Evolutionary conservation across 2,329 filamentous ascomycete genomes (phyloP).

Genomic region (Colletotrichum tamarilloi): DNA sequence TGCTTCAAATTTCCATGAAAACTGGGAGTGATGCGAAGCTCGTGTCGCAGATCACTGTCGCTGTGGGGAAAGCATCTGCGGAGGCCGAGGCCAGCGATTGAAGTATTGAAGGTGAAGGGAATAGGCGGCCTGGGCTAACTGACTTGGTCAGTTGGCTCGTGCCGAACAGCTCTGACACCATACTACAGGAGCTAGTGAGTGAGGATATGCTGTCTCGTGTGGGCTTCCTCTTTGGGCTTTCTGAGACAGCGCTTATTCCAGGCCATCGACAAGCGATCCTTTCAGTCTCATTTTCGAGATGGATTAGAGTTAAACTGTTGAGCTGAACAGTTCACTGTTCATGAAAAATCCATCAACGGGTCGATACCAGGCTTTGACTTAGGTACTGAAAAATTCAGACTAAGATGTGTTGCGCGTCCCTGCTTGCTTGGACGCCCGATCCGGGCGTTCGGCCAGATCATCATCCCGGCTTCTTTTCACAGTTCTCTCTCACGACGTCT

Average conservation of each 20-base stretch:
- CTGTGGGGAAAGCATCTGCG: constrained; percentile 11
- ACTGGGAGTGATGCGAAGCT: background rate
- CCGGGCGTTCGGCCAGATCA: background rate
- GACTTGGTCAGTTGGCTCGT: background rate
- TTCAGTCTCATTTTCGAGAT: no score
- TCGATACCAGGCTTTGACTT: background rate
- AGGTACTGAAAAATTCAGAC: background rate
- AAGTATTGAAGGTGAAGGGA: background rate
- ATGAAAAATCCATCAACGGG: no score
- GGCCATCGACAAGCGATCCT: background rate
- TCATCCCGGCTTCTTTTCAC: background rate
- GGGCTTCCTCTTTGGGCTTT: constrained; percentile 1
- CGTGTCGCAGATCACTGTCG: background rate
- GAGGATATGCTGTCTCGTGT: background rate
- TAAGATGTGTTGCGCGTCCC: background rate
- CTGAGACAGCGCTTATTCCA: background rate
- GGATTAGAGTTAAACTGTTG: background rate
- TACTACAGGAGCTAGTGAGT: background rate
- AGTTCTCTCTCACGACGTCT: background rate
- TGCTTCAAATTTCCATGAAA: constrained; percentile 6
- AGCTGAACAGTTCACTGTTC: background rate
- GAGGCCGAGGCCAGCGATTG: background rate
- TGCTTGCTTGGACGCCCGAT: background rate
- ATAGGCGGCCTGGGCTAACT: background rate
- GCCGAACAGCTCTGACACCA: constrained; percentile 3